Conservation (phyloP, 78 protist species). For the Dictyostelium brefeldianum region DNA sequence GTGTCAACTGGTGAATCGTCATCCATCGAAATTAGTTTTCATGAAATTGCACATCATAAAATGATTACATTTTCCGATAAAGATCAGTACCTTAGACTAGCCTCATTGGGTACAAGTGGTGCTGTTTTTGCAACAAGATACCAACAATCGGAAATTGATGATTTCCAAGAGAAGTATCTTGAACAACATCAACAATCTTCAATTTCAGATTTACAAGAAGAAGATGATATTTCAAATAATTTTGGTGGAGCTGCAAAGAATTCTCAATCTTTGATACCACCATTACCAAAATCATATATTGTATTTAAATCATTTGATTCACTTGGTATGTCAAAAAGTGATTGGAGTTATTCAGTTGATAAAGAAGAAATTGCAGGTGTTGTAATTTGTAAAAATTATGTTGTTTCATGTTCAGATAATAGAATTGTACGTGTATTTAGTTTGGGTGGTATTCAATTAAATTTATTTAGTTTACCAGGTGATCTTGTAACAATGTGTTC, state of each 20-base stretch:
- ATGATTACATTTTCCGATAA: conserved; percentile 43
- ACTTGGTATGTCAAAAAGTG: not conserved
- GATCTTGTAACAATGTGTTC: conserved; percentile 48
- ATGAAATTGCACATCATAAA: conserved; percentile 17
- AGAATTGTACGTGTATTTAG: conserved; percentile 24
- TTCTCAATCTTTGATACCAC: not conserved
- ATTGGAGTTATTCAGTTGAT: not conserved
- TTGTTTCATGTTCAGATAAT: not conserved
- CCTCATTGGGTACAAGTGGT: conserved; percentile 32
- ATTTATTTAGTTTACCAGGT: conserved; percentile 5
- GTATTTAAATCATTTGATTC: conserved; percentile 54
- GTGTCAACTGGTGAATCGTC: not conserved
- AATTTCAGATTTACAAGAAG: not conserved
- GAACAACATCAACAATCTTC: not conserved
- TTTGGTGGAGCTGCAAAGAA: not conserved
- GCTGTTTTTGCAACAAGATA: conserved; percentile 37
- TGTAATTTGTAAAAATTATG: conserved; percentile 4
- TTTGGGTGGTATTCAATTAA: conserved; percentile 48
- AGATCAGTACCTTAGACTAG: conserved; percentile 1
- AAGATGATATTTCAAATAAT: not conserved
- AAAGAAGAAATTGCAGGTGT: conserved; percentile 19
- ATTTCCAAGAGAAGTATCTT: not conserved
- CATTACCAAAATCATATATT: not conserved
- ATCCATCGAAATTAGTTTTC: conserved; percentile 61
- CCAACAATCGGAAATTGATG: not conserved